Evolutionary conservation across 805 yeast genomes (phyloP), one percentile per base, ranked within the genome.

Genomic region (Yamadazyma laniorum): DNA sequence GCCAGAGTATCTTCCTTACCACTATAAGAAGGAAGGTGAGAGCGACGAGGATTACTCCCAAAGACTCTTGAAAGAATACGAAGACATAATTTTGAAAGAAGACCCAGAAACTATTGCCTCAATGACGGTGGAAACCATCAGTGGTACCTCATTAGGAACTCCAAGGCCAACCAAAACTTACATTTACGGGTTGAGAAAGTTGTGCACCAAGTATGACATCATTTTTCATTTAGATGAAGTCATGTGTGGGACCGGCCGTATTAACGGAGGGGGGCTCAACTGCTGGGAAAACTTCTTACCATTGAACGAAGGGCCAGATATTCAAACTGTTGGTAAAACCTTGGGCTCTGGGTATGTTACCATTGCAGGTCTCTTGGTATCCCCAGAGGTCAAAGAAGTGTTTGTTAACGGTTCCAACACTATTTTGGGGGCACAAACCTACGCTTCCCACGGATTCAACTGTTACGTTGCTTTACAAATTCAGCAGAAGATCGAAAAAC

Each of bases 231-330:
- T 59, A 19, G 65, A 60, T 36, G 65, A 61, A 47, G 66, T 59
- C 17, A 60, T 61, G 67, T 61, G 65, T 50, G 65, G 65, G 12
- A 59, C 63, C 14, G 65, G 65, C 23, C 51, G 65, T 37, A 51
- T 55, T 29, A 46, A 41, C 44, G 54, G 48, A 14, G 60, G 59
- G 5, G 50, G 52, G 3, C 48, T 59, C 32, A 55, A 59, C 44
- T 51, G 59, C 37, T 59, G 63, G 64, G 63, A 59, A 43, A 53
- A 54, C 41, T 58, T 46, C 38, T 48, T 58, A 36, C 46, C 51
- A 6, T 38, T 39, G 3, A 50, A 48, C 35, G 50, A 54, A 37
- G 60, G 59, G n/a, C 63, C 62, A 15, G 60, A 56, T 38, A 44
- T 58, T 34, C 63, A 58, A 41, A 50, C 58, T n/a, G 55, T 58